Evolutionary conservation across 306 rosid genomes (phyloP).

Genomic region (Nissolia schottii): DNA sequence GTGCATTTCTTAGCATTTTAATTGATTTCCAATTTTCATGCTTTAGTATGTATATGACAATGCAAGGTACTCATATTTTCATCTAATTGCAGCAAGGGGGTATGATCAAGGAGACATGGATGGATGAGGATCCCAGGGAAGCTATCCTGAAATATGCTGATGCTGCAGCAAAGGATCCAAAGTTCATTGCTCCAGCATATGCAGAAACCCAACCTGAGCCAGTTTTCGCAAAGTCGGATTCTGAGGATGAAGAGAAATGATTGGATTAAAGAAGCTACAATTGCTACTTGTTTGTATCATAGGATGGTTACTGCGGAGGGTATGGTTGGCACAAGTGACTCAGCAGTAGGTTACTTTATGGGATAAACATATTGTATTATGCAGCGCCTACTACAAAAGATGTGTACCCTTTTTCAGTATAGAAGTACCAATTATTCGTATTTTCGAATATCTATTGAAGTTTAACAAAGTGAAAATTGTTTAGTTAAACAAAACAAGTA

Average conservation of each 20-base stretch:
- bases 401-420: too few species aligned
- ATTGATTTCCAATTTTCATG: neutral
- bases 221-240: slow-evolving; percentile 79
- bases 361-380: too few species aligned
- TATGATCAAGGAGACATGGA: slow-evolving; percentile 98
- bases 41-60: neutral
- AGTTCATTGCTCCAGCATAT: slow-evolving; percentile 95
- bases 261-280: neutral
- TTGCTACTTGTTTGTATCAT: neutral
- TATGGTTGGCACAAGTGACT: neutral
- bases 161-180: slow-evolving; percentile 80
- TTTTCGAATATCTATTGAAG: too few species aligned
- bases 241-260: slow-evolving; percentile 93
- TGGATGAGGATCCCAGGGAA: slow-evolving; percentile 99
- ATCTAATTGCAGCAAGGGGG: slow-evolving; percentile 79
- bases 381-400: too few species aligned
- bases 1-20: neutral
- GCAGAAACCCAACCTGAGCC: slow-evolving; percentile 90
- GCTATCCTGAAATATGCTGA: slow-evolving; percentile 96
- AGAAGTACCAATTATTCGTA: too few species aligned
- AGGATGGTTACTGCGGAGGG: neutral
- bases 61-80: slow-evolving; percentile 20
- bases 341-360: neutral
- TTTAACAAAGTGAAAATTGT: too few species aligned
- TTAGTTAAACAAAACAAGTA: too few species aligned